phyloP scores from a whole-genome alignment of 139 green algal genomes.

The Chlorella sp. region DNA sequence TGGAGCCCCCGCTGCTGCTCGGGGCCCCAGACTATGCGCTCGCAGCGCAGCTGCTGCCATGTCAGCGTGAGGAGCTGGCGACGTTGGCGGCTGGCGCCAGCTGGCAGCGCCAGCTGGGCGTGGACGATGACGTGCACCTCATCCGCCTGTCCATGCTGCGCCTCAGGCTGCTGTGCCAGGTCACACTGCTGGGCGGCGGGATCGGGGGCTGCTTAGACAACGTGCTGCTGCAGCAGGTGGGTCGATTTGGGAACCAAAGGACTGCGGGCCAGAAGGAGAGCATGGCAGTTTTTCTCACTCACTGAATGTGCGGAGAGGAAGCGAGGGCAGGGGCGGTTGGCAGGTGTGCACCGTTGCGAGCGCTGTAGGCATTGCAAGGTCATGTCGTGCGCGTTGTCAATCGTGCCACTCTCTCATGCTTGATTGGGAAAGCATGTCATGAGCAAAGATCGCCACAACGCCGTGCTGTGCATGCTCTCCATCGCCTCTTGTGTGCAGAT shows the following conservation, averaged over 20 bases:
- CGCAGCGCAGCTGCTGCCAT: not conserved
- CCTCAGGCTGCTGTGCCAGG: not conserved
- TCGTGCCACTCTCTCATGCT: no score
- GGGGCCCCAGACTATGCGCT: not conserved
- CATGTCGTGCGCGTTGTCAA: not conserved
- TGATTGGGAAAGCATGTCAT: no score
- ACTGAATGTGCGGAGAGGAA: no score
- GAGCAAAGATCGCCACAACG: no score
- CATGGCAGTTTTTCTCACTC: no score
- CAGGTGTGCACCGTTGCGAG: not conserved
- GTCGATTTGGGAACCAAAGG: not conserved
- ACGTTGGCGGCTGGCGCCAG: not conserved
- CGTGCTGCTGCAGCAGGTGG: not conserved
- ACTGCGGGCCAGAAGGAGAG: no score
- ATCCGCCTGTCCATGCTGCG: not conserved
- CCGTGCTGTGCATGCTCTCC: not conserved
- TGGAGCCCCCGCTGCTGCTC: not conserved
- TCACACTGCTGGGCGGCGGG: not conserved
- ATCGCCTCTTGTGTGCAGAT: no score
- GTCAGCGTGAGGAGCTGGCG: not conserved
- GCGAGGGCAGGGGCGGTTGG: no score
- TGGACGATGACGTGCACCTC: not conserved
- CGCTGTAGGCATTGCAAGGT: not conserved
- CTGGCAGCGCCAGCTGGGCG: not conserved
- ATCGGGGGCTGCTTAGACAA: not conserved